These are phyloP conservation scores for Pichia sp. DNA, from an alignment of 1,139 yeast genomes.

Conservation along the genomic window DNA sequence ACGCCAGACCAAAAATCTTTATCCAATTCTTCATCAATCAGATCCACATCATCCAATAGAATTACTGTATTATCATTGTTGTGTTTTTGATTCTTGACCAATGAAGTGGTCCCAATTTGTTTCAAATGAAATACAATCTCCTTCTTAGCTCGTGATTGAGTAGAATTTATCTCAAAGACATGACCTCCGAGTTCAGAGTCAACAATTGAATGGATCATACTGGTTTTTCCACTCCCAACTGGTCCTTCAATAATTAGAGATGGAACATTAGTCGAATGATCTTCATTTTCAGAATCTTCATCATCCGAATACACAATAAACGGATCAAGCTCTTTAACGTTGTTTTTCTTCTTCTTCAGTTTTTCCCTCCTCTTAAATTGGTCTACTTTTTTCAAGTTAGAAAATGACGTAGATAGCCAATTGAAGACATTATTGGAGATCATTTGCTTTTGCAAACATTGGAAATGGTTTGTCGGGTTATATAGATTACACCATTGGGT, in stretches of 20 bases:
- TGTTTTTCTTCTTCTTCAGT: constrained; percentile 23
- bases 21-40: constrained; percentile 60
- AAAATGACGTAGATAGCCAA: constrained; percentile 48
- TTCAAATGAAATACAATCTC: constrained; percentile 58
- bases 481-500: constrained; percentile 26
- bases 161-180: constrained; percentile 75
- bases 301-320: constrained; percentile 36
- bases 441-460: constrained; percentile 18
- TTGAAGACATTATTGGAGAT: constrained; percentile 24
- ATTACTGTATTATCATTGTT: constrained; percentile 33
- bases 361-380: constrained; percentile 27
- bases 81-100: constrained; percentile 33
- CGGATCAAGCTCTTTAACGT: constrained; percentile 27
- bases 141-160: constrained; percentile 63
- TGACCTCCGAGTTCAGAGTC: constrained; percentile 52
- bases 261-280: constrained; percentile 39
- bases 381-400: constrained; percentile 30
- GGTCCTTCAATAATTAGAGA: constrained; percentile 64
- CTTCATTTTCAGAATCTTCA: constrained; percentile 24
- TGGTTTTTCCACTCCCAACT: constrained; percentile 72
- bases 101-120: constrained; percentile 79
- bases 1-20: constrained; percentile 74
- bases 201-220: constrained; percentile 64
- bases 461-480: constrained; percentile 17
- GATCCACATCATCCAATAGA: constrained; percentile 79